These are phyloP conservation scores for Mycena kentingensis DNA, from an alignment of 768 basidiomycete genomes.

Conservation along the genomic window DNA sequence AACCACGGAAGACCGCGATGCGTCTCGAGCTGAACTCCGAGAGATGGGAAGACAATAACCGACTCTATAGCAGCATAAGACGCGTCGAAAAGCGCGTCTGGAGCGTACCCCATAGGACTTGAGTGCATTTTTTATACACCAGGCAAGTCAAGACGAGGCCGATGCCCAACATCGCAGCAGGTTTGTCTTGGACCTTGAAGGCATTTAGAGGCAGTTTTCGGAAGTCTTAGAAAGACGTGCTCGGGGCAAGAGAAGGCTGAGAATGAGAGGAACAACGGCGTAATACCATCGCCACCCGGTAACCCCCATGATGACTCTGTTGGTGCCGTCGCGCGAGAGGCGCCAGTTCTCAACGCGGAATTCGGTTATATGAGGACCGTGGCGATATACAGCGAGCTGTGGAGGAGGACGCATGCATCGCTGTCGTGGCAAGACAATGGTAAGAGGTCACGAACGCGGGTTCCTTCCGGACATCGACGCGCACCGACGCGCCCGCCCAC, in stretches of 20 bases:
- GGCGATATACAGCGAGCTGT: conserved; percentile 51
- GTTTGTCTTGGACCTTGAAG: conserved; percentile 22
- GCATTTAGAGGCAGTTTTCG: conserved; percentile 15
- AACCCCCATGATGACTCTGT: conserved; percentile 33
- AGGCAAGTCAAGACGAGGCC: conserved; percentile 21
- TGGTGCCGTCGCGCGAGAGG: conserved; percentile 43
- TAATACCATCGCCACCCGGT: conserved; percentile 40
- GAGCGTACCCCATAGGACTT: conserved; percentile 49
- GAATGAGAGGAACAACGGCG: conserved; percentile 31
- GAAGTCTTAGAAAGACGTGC: conserved; percentile 20
- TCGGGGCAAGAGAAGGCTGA: conserved; percentile 37
- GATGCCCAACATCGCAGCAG: conserved; percentile 15
- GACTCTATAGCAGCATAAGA: conserved; percentile 53
- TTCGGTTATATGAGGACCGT: conserved; percentile 50
- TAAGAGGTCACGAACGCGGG: background rate
- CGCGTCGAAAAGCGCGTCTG: background rate
- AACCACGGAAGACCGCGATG: conserved; percentile 56
- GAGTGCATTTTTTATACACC: conserved; percentile 41
- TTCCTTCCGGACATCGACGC: background rate
- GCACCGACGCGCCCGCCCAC: background rate
- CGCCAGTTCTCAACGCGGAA: conserved; percentile 61
- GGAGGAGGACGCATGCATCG: conserved; percentile 39
- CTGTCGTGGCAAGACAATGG: conserved; percentile 30
- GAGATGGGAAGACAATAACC: conserved; percentile 61
- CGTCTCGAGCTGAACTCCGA: conserved; percentile 77